Evolutionary conservation across 2,329 filamentous ascomycete species (phyloP).

Genomic region (Juglanconis juglandina): DNA sequence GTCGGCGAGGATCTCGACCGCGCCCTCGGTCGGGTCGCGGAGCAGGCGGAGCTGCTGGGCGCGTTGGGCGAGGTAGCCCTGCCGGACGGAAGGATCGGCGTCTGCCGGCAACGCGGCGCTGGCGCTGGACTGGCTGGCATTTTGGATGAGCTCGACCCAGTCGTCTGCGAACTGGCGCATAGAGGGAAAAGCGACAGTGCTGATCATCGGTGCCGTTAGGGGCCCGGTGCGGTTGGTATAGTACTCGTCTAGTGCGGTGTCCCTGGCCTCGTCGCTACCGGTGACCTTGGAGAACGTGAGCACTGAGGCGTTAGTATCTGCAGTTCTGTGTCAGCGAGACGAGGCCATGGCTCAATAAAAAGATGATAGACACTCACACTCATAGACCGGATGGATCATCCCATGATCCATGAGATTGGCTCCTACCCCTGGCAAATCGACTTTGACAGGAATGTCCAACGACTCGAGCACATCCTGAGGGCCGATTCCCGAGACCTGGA

Average conservation of each 20-base stretch:
- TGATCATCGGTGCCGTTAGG: constrained; percentile 24
- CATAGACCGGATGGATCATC: constrained; percentile 31
- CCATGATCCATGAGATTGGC: constrained; percentile 35
- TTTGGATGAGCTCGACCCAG: constrained; percentile 17
- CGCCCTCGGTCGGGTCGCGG: constrained; percentile 29
- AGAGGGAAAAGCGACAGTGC: constrained; percentile 23
- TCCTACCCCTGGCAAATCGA: constrained; percentile 28
- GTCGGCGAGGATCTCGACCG: constrained; percentile 27
- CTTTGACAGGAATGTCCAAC: constrained; percentile 26
- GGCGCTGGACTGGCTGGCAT: constrained; percentile 3
- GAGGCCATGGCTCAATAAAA: background rate
- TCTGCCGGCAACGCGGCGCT: constrained; percentile 13
- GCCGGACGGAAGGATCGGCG: constrained; percentile 17
- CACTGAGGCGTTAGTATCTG: constrained; percentile 21
- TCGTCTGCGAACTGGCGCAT: constrained; percentile 19
- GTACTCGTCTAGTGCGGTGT: constrained; percentile 20
- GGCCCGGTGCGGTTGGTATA: constrained; percentile 23
- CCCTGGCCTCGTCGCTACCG: constrained; percentile 12
- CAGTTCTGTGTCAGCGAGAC: background rate
- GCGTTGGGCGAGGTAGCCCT: constrained; percentile 23
- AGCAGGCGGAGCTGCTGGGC: constrained; percentile 32
- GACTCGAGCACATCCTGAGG: constrained; percentile 25
- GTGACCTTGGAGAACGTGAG: constrained; percentile 19
- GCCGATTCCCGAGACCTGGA: constrained; percentile 34
- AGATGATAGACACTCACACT: constrained; percentile 21